Evolutionary conservation across 805 yeast genomes (phyloP).

Genomic region (Saturnispora zaruensis): DNA sequence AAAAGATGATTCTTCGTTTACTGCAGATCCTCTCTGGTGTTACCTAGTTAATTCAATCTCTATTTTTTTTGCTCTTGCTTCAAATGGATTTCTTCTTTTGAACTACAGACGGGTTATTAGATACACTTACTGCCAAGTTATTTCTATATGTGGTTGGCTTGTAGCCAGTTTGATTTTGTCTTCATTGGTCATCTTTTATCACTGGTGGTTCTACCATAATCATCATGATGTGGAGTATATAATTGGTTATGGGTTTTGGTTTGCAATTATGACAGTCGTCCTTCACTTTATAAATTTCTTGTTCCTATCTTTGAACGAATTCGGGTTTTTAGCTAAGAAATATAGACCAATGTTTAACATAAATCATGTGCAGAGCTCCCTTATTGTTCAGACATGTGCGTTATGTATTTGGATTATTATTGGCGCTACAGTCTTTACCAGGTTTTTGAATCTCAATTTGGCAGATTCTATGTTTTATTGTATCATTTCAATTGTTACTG

Average conservation of each 20-base stretch:
- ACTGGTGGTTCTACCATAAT: slow-evolving; percentile 17
- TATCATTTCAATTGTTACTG: slow-evolving; percentile 63
- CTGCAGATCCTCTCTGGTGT: slow-evolving; percentile 28
- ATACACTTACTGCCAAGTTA: slow-evolving; percentile 52
- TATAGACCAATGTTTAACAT: slow-evolving; percentile 69
- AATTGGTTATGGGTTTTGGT: slow-evolving; percentile 69
- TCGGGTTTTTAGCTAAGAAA: slow-evolving; percentile 49
- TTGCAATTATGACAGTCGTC: slow-evolving; percentile 55
- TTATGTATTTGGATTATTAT: slow-evolving; percentile 62
- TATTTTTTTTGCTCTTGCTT: slow-evolving; percentile 53
- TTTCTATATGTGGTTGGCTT: slow-evolving; percentile 59
- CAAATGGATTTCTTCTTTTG: slow-evolving; percentile 60
- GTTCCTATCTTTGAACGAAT: slow-evolving; percentile 46
- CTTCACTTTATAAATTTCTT: slow-evolving; percentile 52
- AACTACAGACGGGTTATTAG: slow-evolving; percentile 55
- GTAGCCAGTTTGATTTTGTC: slow-evolving; percentile 48
- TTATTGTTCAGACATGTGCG: slow-evolving; percentile 63
- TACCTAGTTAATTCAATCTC: slow-evolving; percentile 54
- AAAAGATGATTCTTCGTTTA: slow-evolving; percentile 3
- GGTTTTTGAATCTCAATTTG: slow-evolving; percentile 38
- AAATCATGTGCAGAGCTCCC: slow-evolving; percentile 55
- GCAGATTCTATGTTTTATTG: slow-evolving; percentile 70
- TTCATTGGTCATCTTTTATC: slow-evolving; percentile 34
- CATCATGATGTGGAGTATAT: slow-evolving; percentile 14
- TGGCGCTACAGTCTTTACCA: slow-evolving; percentile 56